A percentile compares a stretch with the other conserved stretches of the same genome.
These are phyloP conservation scores for Pelargonium nanum DNA, from an alignment of 345 rosid genomes.

Conservation along the genomic window DNA sequence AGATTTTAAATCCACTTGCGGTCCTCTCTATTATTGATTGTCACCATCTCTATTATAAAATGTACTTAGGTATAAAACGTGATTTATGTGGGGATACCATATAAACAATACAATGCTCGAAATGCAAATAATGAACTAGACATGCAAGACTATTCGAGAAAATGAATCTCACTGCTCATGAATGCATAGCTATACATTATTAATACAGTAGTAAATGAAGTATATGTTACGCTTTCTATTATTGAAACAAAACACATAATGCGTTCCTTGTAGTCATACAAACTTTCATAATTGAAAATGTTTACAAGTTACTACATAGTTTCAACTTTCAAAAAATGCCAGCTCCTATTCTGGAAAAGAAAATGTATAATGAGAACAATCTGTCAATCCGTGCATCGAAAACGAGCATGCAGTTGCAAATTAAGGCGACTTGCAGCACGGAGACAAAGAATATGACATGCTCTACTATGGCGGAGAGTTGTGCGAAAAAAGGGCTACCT, in stretches of 20 bases:
- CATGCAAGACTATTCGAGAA: too few relatives aligned
- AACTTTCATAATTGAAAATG: not conserved
- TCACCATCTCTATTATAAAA: too few relatives aligned
- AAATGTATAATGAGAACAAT: constrained; percentile 1
- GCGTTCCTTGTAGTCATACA: not conserved
- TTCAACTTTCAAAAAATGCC: not conserved
- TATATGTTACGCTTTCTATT: not conserved
- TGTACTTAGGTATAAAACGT: too few relatives aligned
- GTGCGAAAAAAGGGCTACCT: not conserved
- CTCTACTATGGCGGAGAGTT: not conserved
- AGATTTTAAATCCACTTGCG: too few relatives aligned
- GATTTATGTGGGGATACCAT: too few relatives aligned
- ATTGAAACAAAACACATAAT: not conserved
- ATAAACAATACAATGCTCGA: too few relatives aligned
- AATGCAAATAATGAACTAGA: too few relatives aligned
- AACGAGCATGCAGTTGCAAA: constrained; percentile 6
- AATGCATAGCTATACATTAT: too few relatives aligned
- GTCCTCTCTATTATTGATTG: too few relatives aligned
- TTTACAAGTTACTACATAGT: not conserved
- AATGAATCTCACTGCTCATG: too few relatives aligned
- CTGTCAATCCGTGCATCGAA: constrained; percentile 11
- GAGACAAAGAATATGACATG: constrained; percentile 18
- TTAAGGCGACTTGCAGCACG: constrained; percentile 7
- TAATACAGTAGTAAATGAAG: not conserved
- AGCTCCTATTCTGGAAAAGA: not conserved